Conservation (phyloP, 495 filamentous ascomycete genomes). For the Trichoderma parareesei region DNA sequence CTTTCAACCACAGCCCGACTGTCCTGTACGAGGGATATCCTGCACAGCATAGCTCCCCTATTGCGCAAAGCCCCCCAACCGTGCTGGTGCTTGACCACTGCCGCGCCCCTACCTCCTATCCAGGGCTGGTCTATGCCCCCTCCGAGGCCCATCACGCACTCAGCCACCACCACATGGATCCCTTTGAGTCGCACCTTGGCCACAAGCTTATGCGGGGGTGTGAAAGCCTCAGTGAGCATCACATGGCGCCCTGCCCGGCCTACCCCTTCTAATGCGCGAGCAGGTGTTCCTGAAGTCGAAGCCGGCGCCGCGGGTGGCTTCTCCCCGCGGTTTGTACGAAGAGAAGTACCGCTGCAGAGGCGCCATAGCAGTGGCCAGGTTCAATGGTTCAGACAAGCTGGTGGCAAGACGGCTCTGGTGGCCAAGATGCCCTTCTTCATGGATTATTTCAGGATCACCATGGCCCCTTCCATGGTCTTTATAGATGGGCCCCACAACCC, state of each 20-base stretch:
- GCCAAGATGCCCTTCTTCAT: conserved; percentile 54
- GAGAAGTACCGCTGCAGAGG: neutral
- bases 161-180: conserved; percentile 36
- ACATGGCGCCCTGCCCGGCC: conserved; percentile 12
- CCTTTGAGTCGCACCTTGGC: conserved; percentile 35
- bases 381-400: conserved; percentile 24
- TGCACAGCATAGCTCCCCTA: conserved; percentile 32
- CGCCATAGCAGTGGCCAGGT: conserved; percentile 19
- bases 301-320: neutral
- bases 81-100: conserved; percentile 44
- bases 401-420: conserved; percentile 38
- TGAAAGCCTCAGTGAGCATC: conserved; percentile 37
- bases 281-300: conserved; percentile 10
- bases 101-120: conserved; percentile 42
- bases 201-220: conserved; percentile 38
- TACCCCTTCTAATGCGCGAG: conserved; percentile 11
- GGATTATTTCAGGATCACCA: conserved; percentile 77
- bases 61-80: conserved; percentile 43
- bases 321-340: neutral
- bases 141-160: conserved; percentile 42
- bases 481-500: conserved; percentile 82
- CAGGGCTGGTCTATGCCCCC: conserved; percentile 39
- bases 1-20: conserved; percentile 43
- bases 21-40: conserved; percentile 45
- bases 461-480: conserved; percentile 83